Evolutionary conservation across 768 basidiomycete species (phyloP), one percentile per base, ranked within the genome.

Genomic region (Lactarius quietus): DNA sequence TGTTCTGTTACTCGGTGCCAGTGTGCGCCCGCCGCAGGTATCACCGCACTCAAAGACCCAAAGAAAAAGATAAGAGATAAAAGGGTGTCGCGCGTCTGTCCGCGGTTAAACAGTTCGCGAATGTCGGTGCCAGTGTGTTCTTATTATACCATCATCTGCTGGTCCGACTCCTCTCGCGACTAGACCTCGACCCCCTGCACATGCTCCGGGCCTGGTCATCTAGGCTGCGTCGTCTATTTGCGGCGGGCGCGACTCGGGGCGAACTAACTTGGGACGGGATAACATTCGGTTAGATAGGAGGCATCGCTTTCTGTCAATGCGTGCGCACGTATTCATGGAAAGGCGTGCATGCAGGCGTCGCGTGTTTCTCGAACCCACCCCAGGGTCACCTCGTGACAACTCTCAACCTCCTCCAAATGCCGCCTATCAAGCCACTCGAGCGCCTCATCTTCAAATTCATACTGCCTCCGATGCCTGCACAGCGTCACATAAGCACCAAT

Each of bases 371-470:
- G 7, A 28, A 23, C 4, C 45, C 6, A n/a, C n/a, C n/a, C 43
- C n/a, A 20, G 4, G n/a, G 10, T 10, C 45, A 1, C 23, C 48
- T 7, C 26, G 48, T 6, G 26, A 10, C 48, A 51, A 17, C 14
- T 15, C 38, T 68, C 67, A 10, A 78, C 57, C 59, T 80, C 78
- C 53, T 74, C 72, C 18, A 66, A 59, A 67, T 79, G 78, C 53
- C 72, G 66, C 61, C 65, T 67, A 57, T 80, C 80, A 20, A 81
- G 72, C 64, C 76, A 79, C 12, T 72, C 71, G 29, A 81, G 72
- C 20, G 76, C 57, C 23, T 74, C 72, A 18, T 73, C 74, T 53
- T 74, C 73, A 67, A 76, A 80, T 36, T 67, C 67, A 9, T 67
- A 64, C 54, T 73, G 72, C 36, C 72, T 75, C 63, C 78, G 76